phyloP scores from a whole-genome alignment of 2,329 filamentous ascomycete genomes.

The Atkinsonella texensis region DNA sequence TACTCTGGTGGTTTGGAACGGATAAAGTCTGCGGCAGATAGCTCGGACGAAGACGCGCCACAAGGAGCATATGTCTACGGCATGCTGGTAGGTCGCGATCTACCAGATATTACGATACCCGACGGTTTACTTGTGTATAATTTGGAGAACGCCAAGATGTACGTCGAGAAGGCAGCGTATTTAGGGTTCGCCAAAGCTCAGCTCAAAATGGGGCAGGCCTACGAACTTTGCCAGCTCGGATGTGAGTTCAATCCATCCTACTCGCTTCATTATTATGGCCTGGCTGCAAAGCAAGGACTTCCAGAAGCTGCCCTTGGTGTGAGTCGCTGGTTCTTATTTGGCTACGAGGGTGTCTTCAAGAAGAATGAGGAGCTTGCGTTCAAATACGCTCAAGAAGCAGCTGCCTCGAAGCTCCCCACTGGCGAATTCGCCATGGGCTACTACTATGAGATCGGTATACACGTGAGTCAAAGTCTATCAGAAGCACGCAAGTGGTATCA shows the following conservation, averaged over 20 bases:
- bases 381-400: slow-evolving; percentile 79
- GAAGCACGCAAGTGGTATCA: slow-evolving; percentile 86
- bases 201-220: slow-evolving; percentile 91
- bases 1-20: slow-evolving; percentile 66
- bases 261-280: slow-evolving; percentile 89
- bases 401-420: slow-evolving; percentile 67
- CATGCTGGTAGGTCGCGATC: slow-evolving; percentile 81
- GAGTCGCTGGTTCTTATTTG: slow-evolving; percentile 97
- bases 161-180: slow-evolving; percentile 93
- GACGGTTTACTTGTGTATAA: slow-evolving; percentile 57
- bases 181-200: slow-evolving; percentile 94
- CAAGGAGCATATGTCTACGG: slow-evolving; percentile 93
- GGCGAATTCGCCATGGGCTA: slow-evolving; percentile 96
- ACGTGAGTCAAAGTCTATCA: slow-evolving; percentile 68
- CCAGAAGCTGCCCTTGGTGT: slow-evolving; percentile 90
- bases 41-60: slow-evolving; percentile 89
- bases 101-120: slow-evolving; percentile 82
- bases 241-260: slow-evolving; percentile 91
- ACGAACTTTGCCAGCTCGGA: slow-evolving; percentile 84
- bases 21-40: slow-evolving; percentile 71
- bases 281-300: slow-evolving; percentile 85
- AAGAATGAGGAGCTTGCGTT: slow-evolving; percentile 95
- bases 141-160: slow-evolving; percentile 62
- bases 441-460: slow-evolving; percentile 93
- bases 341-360: slow-evolving; percentile 79